A percentile compares a stretch with the other conserved stretches of the same genome.
These are phyloP conservation scores for Leishmania turanica DNA, from an alignment of 208 protist species.

Conservation along the genomic window DNA sequence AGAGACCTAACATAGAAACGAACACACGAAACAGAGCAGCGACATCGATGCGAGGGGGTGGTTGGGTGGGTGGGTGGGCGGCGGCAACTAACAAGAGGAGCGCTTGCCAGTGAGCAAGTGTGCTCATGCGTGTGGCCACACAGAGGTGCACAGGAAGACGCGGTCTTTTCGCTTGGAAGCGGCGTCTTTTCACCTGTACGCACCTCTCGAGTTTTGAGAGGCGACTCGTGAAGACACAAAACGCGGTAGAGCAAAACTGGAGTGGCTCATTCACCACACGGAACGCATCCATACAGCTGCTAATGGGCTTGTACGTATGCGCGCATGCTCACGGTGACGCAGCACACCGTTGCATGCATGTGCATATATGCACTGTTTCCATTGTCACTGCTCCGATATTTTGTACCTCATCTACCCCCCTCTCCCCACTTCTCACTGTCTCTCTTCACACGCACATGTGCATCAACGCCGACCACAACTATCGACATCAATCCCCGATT, in stretches of 20 bases:
- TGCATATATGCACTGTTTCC: background rate
- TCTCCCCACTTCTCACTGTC: background rate
- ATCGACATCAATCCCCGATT: background rate
- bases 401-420: background rate
- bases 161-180: background rate
- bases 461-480: background rate
- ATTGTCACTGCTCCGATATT: background rate
- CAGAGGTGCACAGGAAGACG: background rate
- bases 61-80: background rate
- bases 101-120: background rate
- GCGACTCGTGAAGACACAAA: background rate
- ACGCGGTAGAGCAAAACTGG: background rate
- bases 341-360: background rate
- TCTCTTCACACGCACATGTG: background rate
- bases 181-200: background rate
- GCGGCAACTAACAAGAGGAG: background rate
- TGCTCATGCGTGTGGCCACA: background rate
- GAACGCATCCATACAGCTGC: background rate
- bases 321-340: background rate
- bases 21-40: background rate
- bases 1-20: background rate
- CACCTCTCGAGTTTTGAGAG: background rate
- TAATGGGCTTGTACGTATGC: background rate
- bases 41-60: background rate
- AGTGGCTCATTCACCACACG: background rate